Percentiles rank a stretch among this genome's conserved stretches.
Evolutionary conservation across 345 rosid genomes (phyloP).

Genomic region (Acer saccharum): DNA sequence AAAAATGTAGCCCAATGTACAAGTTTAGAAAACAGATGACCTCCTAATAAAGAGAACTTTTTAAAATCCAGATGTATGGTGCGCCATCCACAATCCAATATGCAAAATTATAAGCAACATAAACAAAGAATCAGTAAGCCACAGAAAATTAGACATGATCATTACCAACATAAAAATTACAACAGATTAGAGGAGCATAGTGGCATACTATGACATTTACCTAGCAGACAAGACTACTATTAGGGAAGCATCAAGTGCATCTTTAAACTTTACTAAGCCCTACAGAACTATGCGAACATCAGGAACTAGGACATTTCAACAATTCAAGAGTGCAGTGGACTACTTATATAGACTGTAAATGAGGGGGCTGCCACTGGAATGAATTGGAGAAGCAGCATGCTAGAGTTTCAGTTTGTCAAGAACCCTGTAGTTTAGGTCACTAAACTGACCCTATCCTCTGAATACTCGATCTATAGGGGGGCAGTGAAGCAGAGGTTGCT

Average conservation of each 20-base stretch:
- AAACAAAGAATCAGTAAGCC: background rate
- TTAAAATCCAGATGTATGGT: background rate
- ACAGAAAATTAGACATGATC: background rate
- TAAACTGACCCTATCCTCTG: background rate
- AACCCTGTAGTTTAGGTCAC: background rate
- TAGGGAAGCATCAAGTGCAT: background rate
- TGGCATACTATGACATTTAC: background rate
- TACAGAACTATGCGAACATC: background rate
- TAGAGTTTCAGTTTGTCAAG: background rate
- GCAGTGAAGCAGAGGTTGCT: background rate
- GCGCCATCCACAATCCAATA: background rate
- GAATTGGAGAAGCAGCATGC: background rate
- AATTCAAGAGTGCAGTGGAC: background rate
- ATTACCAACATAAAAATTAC: too few species aligned
- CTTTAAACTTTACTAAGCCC: background rate
- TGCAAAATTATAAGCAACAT: background rate
- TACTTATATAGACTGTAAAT: background rate
- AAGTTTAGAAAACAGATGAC: background rate
- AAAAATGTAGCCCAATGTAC: background rate
- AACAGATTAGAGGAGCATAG: too few species aligned
- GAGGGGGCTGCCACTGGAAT: background rate
- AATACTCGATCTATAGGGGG: background rate
- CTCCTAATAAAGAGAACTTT: background rate
- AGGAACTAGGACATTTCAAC: background rate
- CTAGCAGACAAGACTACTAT: background rate